A percentile compares a stretch with the other conserved stretches of the same genome.
phyloP scores from a whole-genome alignment of 768 basidiomycete genomes.

The Lactarius evosmus region DNA sequence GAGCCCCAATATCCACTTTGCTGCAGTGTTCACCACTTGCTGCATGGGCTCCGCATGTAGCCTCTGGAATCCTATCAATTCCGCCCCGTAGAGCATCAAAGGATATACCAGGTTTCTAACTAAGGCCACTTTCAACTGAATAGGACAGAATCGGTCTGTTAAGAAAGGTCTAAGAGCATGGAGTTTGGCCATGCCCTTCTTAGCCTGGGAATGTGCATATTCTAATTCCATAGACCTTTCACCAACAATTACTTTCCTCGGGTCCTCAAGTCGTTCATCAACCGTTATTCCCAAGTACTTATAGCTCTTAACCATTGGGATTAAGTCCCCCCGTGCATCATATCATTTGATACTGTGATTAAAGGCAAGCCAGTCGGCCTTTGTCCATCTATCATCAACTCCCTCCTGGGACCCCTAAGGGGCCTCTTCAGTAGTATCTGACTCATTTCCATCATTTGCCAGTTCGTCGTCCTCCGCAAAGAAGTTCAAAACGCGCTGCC shows the following conservation, averaged over 20 bases:
- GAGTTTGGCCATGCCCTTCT: not conserved
- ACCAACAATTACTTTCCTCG: not conserved
- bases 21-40: no score
- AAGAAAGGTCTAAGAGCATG: not conserved
- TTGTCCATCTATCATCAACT: no score
- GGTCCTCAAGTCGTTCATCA: slow-evolving; percentile 19
- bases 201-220: not conserved
- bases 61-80: not conserved
- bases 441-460: no score
- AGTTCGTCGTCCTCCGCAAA: no score
- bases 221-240: not conserved
- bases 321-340: no score
- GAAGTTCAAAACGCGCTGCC: no score
- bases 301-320: no score
- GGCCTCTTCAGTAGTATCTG: no score
- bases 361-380: no score
- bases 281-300: slow-evolving; percentile 40
- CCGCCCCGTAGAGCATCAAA: not conserved
- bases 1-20: no score
- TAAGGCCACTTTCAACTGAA: not conserved
- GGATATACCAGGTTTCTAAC: not conserved
- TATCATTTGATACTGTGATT: no score
- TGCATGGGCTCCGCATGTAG: not conserved
- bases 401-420: no score
- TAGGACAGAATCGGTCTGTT: not conserved